phyloP scores from a whole-genome alignment of 768 basidiomycete species.

The Coprinopsis sp. region DNA sequence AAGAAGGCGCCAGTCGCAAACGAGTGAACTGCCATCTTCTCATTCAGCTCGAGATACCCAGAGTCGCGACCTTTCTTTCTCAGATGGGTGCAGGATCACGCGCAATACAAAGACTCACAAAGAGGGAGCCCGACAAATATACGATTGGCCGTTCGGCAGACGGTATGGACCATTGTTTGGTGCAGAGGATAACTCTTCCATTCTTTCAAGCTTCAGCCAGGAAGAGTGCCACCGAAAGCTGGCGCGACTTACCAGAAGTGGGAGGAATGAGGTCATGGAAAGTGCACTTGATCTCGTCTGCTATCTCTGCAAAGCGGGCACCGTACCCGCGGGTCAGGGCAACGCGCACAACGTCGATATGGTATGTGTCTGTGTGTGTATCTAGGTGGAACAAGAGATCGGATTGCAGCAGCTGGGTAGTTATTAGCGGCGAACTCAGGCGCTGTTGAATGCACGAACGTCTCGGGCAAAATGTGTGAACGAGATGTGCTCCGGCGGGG shows the following conservation, averaged over 20 bases:
- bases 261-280: slow-evolving; percentile 5
- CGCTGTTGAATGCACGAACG: slow-evolving; percentile 13
- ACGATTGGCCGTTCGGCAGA: slow-evolving; percentile 5
- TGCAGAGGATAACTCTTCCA: slow-evolving; percentile 1
- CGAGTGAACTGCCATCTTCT: background rate
- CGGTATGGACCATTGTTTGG: background rate
- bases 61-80: background rate
- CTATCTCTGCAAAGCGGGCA: slow-evolving; percentile 6
- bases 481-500: slow-evolving; percentile 27
- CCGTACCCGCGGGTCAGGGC: slow-evolving; percentile 7
- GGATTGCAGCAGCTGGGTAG: slow-evolving; percentile 20
- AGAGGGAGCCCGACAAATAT: slow-evolving; percentile 9
- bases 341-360: slow-evolving; percentile 4
- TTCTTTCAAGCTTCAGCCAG: background rate
- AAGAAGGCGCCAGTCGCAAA: background rate
- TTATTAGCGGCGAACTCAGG: background rate
- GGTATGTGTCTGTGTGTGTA: background rate
- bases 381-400: slow-evolving; percentile 22
- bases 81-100: background rate
- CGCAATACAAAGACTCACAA: background rate
- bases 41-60: background rate
- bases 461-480: slow-evolving; percentile 23
- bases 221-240: background rate
- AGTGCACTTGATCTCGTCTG: slow-evolving; percentile 8
- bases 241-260: slow-evolving; percentile 18